phyloP scores from a whole-genome alignment of 495 filamentous ascomycete species.

The Penicillium desertorum region DNA sequence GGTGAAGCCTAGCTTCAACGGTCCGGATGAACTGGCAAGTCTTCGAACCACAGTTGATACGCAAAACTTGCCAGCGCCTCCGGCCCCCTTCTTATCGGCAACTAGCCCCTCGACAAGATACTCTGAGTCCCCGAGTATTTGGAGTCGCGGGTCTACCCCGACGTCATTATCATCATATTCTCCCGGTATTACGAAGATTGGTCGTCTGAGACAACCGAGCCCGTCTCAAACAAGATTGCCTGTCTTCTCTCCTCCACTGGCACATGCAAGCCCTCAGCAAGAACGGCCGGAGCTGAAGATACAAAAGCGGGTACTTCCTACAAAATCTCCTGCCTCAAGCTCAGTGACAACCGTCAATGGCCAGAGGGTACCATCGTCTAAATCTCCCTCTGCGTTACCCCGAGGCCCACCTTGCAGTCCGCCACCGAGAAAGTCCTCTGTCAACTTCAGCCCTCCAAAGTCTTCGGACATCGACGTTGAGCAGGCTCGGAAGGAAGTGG shows the following conservation, averaged over 20 bases:
- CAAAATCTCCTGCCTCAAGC: slow-evolving; percentile 4
- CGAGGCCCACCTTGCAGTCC: slow-evolving; percentile 56
- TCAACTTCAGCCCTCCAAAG: slow-evolving; percentile 44
- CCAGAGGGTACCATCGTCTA: slow-evolving; percentile 4
- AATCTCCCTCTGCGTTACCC: slow-evolving; percentile 1
- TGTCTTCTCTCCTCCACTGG: slow-evolving; percentile 46
- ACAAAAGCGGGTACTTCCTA: slow-evolving; percentile 51
- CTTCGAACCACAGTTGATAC: slow-evolving; percentile 49
- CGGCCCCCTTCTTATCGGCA: slow-evolving; percentile 66
- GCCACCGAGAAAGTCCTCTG: slow-evolving; percentile 63
- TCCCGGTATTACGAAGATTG: slow-evolving; percentile 65
- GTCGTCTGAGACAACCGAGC: slow-evolving; percentile 62
- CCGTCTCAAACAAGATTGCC: slow-evolving; percentile 67
- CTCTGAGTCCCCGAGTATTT: slow-evolving; percentile 86
- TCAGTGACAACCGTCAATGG: neutral
- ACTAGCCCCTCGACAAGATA: slow-evolving; percentile 92
- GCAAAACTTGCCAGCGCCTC: slow-evolving; percentile 63
- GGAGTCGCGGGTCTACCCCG: slow-evolving; percentile 86
- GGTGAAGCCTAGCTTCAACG: slow-evolving; percentile 22
- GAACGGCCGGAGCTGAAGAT: slow-evolving; percentile 62
- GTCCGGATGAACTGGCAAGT: slow-evolving; percentile 45
- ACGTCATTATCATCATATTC: slow-evolving; percentile 98
- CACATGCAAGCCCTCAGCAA: slow-evolving; percentile 57
- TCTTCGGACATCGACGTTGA: slow-evolving; percentile 27
- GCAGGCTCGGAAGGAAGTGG: slow-evolving; percentile 26